Base-by-base conservation (phyloP, 352 stramenopile species). In the Phytophthora sojae region DNA sequence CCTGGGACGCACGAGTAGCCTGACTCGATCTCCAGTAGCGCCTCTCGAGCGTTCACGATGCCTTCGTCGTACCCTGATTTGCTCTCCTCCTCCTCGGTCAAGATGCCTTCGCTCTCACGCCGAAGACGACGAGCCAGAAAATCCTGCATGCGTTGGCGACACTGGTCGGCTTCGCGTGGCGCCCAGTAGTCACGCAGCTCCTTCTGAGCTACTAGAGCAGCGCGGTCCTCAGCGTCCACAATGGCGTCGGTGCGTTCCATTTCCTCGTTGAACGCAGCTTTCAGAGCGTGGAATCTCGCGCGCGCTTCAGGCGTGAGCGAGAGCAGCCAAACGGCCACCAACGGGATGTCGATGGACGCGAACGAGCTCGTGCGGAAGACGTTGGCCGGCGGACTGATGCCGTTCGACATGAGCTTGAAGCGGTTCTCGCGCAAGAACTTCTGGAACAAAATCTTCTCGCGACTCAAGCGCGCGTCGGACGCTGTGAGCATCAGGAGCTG, bases 401-500 rank as follows among this genome's bases (percentile, higher is more conserved):
- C 90, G 57, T 97, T 98, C 17, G 91, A 95, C 77, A 98, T 91
- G 72, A 98, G 88, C 73, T 98, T 97, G 80, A 98, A 98, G 55
- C 93, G 86, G 69, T 98, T 97, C 75, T 98, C 94, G 39, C 93
- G 85, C 37, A 98, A 65, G 57, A 98, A 98, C 62, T 97, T 96
- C 61, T 97, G 92, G 62, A 98, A 98, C 37, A 98, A 52, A 25
- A 98, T 95, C 62, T 96, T 95, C 59, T 98, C 90, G 42, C 92
- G 88, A 47, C 90, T 86, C 21, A 98, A 63, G 0, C 92, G 91
- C 2, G 90, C 92, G 58, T 98, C 91, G 0, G 92, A 92, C 2
- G 89, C 90, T 25, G 95, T 93, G 12, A 98, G 61, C 61, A 98
- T 69, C 30, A 98, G 72, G n/a, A 98, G 64, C 68, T 98, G 86